phyloP scores from a whole-genome alignment of 192 early-diverging fungal species.

The Coemansia sp. region DNA sequence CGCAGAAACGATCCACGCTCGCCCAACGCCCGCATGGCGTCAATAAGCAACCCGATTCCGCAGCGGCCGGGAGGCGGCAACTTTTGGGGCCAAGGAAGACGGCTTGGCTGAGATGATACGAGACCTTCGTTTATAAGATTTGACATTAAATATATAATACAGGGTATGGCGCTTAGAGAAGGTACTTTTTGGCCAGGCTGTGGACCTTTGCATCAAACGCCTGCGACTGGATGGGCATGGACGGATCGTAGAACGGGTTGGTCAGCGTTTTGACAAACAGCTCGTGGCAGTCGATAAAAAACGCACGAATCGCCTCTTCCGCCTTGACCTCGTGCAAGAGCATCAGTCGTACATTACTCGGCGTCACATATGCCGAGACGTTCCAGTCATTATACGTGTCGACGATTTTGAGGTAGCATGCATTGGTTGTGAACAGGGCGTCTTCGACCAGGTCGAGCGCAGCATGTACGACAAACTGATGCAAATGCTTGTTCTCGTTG shows the following conservation, averaged over 20 bases:
- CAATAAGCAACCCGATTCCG: neutral
- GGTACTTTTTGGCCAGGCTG: conserved; percentile 69
- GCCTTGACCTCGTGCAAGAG: conserved; percentile 65
- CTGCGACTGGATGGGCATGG: conserved; percentile 73
- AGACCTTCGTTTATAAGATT: neutral
- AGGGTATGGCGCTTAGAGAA: conserved; percentile 49
- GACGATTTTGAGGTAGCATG: conserved; percentile 89
- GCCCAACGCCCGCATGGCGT: conserved; percentile 20
- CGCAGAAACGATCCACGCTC: conserved; percentile 24
- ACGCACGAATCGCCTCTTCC: conserved; percentile 62
- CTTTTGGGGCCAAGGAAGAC: conserved; percentile 57
- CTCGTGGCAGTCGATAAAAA: conserved; percentile 46
- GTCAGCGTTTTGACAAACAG: conserved; percentile 66
- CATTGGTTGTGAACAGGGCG: conserved; percentile 80
- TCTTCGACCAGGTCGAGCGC: conserved; percentile 98
- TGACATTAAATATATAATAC: neutral
- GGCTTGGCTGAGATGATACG: conserved; percentile 31
- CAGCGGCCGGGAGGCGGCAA: conserved; percentile 49
- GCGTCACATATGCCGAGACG: conserved; percentile 88
- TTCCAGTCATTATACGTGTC: conserved; percentile 95
- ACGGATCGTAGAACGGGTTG: conserved; percentile 90
- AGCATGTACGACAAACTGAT: conserved; percentile 96
- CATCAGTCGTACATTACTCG: conserved; percentile 73
- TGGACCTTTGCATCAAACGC: conserved; percentile 81
- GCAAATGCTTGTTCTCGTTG: conserved; percentile 81